Conservation (phyloP, 2,329 filamentous ascomycete species). For the Scedosporium apiospermum region DNA sequence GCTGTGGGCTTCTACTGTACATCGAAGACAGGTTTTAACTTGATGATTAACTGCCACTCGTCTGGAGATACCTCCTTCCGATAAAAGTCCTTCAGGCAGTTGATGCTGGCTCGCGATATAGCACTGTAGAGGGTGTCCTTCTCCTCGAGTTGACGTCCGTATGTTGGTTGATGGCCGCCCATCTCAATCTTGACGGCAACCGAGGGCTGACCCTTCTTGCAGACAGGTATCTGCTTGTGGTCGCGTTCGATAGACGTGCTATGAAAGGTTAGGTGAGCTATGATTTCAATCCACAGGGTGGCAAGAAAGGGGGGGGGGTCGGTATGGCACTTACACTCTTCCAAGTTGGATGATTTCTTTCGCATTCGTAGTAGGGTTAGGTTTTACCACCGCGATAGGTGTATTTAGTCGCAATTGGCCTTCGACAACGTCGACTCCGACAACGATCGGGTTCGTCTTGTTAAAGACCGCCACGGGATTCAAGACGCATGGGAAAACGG, state of each 20-base stretch:
- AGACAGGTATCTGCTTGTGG: slow-evolving; percentile 85
- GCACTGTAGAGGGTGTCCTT: slow-evolving; percentile 78
- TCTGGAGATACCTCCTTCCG: slow-evolving; percentile 78
- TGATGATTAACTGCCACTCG: slow-evolving; percentile 90
- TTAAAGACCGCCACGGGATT: slow-evolving; percentile 91
- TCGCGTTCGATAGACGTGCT: slow-evolving; percentile 96
- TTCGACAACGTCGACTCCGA: slow-evolving; percentile 93
- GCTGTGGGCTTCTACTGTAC: slow-evolving; percentile 47
- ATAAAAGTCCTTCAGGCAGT: slow-evolving; percentile 95
- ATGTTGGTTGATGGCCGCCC: slow-evolving; percentile 83
- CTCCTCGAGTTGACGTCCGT: slow-evolving; percentile 92
- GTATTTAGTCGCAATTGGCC: slow-evolving; percentile 81
- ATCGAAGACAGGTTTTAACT: slow-evolving; percentile 91
- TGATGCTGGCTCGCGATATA: slow-evolving; percentile 81
- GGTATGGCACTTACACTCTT: slow-evolving; percentile 66
- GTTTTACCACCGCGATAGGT: slow-evolving; percentile 79
- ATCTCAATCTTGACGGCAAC: slow-evolving; percentile 97
- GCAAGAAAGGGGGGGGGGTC: neutral
- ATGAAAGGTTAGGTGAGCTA: neutral
- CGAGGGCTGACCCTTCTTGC: slow-evolving; percentile 94
- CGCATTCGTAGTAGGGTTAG: slow-evolving; percentile 63
- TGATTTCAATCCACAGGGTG: neutral
- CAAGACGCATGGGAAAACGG: slow-evolving; percentile 94
- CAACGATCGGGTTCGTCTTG: slow-evolving; percentile 90
- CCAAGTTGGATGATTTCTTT: slow-evolving; percentile 82